Evolutionary conservation across 257 asterid species (phyloP), one percentile per base, ranked within the genome.

Genomic region (Paraleonurus japonicus): DNA sequence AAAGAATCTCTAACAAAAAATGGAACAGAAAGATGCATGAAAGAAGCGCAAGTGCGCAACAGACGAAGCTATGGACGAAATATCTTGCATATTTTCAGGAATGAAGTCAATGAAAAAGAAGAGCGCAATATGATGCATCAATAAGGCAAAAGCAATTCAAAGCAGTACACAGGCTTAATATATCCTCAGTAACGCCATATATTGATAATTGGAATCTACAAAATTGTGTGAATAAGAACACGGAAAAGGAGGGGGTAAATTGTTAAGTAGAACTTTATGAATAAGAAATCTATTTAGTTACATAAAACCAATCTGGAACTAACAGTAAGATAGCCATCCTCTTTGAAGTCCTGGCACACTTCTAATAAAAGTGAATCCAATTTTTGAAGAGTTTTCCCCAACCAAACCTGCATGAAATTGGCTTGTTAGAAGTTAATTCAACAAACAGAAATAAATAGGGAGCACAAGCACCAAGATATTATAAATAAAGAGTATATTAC

Each of bases 381-480:
- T 89, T 87, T 92, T 79, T 89, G 98, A 73, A 95, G 96, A 81
- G 99, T 89, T 82, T 84, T 88, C 75, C 97, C 98, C 81, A 95
- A 77, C 98, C 98, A 92, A 80, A 84, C 96, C 99, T 95, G 92
- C 81, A 87, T 61, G 37, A 63, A 13, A 55, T 69, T 65, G 47
- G 71, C 70, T 53, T 16, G 65, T 43, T 23, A 43, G 8, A 63
- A 74, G 59, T 55, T 30, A 67, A 59, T 47, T 47, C 69, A 20
- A 67, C 37, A 51, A 41, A 57, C 16, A 61, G 22, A 72, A 15
- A 62, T 35, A 51, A 20, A 51, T 70, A 75, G 35, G 68, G 61
- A 76, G 51, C 75, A 75, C 47, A 67, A 41, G 55, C 57, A 37
- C 75, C 61, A 65, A 33, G 58, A 67, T 43, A 26, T 20, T 69